These are phyloP conservation scores for Pseudopyrenochaeta lycopersici DNA, from an alignment of 2,329 filamentous ascomycete genomes.

Conservation along the genomic window DNA sequence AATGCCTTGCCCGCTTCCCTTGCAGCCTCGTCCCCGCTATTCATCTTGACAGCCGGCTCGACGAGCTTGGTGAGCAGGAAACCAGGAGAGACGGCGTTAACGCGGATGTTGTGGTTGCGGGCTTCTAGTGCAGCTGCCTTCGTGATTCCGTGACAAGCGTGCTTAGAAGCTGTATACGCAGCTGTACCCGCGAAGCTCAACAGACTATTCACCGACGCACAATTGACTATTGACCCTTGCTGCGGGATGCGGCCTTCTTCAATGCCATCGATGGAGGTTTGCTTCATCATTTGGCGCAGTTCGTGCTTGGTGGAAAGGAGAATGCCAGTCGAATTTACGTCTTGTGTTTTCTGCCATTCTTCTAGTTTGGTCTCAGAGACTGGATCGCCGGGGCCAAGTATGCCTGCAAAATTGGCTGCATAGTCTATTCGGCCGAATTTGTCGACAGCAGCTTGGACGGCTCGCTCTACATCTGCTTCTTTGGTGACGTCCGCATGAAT, in stretches of 20 bases:
- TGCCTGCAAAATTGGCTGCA: slow-evolving; percentile 63
- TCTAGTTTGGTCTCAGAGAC: slow-evolving; percentile 51
- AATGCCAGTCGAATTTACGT: slow-evolving; percentile 53
- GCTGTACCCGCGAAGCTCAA: slow-evolving; percentile 14
- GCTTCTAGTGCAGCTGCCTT: slow-evolving; percentile 37
- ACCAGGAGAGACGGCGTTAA: slow-evolving; percentile 18
- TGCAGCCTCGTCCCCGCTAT: neutral
- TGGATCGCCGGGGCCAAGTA: slow-evolving; percentile 53
- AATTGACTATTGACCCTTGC: slow-evolving; percentile 27
- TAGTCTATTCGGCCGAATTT: slow-evolving; percentile 62
- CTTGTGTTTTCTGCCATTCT: slow-evolving; percentile 50
- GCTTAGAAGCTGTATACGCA: slow-evolving; percentile 37
- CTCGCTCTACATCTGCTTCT: slow-evolving; percentile 42
- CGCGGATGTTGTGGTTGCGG: slow-evolving; percentile 10
- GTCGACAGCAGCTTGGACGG: slow-evolving; percentile 41
- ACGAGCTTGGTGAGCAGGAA: slow-evolving; percentile 19
- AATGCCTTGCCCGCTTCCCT: slow-evolving; percentile 1
- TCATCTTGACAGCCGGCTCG: neutral
- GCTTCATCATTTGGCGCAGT: slow-evolving; percentile 53
- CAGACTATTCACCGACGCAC: slow-evolving; percentile 19
- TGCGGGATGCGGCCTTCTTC: slow-evolving; percentile 10
- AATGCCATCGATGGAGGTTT: slow-evolving; percentile 15
- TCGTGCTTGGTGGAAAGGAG: slow-evolving; percentile 53
- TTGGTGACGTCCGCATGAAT: slow-evolving; percentile 37
- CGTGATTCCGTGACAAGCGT: slow-evolving; percentile 44